Conservation (phyloP, 2,329 filamentous ascomycete genomes). For the Penicillium expansum region DNA sequence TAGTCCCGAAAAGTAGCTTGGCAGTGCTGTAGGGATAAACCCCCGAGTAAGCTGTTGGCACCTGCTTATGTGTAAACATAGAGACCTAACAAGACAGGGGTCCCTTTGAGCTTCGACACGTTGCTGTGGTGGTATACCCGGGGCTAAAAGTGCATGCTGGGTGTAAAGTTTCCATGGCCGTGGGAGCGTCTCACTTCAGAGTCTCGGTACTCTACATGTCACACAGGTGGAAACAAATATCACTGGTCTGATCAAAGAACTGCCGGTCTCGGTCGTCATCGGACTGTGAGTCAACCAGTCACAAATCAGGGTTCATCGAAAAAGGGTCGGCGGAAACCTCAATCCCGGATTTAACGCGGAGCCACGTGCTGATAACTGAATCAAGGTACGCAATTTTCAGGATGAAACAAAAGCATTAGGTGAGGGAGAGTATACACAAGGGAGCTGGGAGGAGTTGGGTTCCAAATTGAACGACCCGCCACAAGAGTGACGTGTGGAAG, state of each 20-base stretch:
- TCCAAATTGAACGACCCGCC: slow-evolving; percentile 18
- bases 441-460: slow-evolving; percentile 9
- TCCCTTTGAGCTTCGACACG: slow-evolving; percentile 10
- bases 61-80: background rate
- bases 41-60: slow-evolving; percentile 5
- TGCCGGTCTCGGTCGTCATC: slow-evolving; percentile 1
- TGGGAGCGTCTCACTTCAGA: slow-evolving; percentile 3
- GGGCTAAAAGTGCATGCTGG: slow-evolving; percentile 7
- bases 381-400: slow-evolving; percentile 10
- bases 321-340: background rate
- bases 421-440: slow-evolving; percentile 6
- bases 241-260: slow-evolving; percentile 3
- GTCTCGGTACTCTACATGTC: slow-evolving; percentile 13
- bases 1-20: slow-evolving; percentile 7
- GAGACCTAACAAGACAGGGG: background rate
- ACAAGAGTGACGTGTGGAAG: slow-evolving; percentile 11
- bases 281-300: slow-evolving; percentile 16
- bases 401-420: slow-evolving; percentile 4
- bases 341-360: background rate
- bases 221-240: slow-evolving; percentile 5
- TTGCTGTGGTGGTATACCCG: background rate
- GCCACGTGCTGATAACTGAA: slow-evolving; percentile 14
- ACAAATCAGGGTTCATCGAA: background rate
- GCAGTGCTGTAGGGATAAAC: background rate
- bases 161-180: slow-evolving; percentile 2